A percentile compares a stretch with the other conserved stretches of the same genome.
phyloP scores from a whole-genome alignment of 257 asterid genomes.

The Handroanthus guayacan region DNA sequence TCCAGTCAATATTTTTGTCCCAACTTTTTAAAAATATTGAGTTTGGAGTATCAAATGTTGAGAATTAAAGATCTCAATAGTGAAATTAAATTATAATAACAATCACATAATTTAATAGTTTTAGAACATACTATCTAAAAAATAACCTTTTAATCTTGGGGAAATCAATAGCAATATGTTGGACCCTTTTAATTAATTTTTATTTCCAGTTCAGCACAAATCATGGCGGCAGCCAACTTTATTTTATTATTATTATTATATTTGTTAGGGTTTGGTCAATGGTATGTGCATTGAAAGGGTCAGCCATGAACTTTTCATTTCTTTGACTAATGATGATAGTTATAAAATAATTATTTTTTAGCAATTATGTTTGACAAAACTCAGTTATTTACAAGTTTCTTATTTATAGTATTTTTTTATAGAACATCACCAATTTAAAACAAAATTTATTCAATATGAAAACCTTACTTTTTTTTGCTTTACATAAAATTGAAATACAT shows the following conservation, averaged over 20 bases:
- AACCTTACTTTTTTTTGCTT: background rate
- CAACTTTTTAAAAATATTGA: no score
- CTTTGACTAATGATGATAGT: slow-evolving; percentile 34
- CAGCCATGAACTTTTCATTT: slow-evolving; percentile 10
- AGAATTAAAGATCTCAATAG: no score
- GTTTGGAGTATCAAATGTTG: no score
- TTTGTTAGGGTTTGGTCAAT: background rate
- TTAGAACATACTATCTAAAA: no score
- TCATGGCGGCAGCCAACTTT: background rate
- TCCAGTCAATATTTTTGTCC: background rate
- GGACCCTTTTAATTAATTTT: background rate
- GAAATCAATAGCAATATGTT: background rate
- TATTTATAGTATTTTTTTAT: no score
- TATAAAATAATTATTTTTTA: slow-evolving; percentile 15
- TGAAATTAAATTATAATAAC: no score
- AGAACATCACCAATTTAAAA: background rate
- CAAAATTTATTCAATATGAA: background rate
- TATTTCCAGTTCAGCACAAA: background rate
- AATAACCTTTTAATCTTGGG: no score
- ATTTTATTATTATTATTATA: background rate
- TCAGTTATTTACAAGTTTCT: no score
- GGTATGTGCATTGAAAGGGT: slow-evolving; percentile 13
- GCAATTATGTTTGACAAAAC: background rate
- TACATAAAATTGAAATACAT: background rate
- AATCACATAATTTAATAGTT: no score